These are phyloP conservation scores for Tetrastigma voinierianum DNA, from an alignment of 164 flowering plant genomes.

Conservation along the genomic window DNA sequence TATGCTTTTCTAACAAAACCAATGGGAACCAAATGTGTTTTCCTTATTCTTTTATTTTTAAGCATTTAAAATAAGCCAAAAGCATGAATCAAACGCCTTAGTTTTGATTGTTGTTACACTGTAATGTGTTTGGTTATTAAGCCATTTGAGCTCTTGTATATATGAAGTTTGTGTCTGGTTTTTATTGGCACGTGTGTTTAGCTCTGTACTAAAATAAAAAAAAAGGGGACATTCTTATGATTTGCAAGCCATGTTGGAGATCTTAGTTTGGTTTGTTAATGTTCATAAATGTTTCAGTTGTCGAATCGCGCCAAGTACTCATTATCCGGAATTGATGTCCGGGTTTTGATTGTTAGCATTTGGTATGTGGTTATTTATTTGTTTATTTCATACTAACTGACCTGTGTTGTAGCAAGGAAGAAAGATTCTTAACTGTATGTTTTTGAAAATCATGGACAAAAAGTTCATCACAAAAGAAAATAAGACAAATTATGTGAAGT, in stretches of 20 bases:
- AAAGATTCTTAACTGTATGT: constrained; percentile 80
- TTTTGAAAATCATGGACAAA: constrained; percentile 99
- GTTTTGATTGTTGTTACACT: not conserved
- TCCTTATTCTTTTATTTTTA: too few relatives aligned
- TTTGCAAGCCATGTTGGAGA: too few relatives aligned
- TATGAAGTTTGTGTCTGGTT: too few relatives aligned
- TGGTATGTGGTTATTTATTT: not conserved
- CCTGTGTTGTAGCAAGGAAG: constrained; percentile 94
- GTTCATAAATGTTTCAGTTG: too few relatives aligned
- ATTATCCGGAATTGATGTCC: not conserved
- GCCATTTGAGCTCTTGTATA: not conserved
- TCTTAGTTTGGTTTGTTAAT: too few relatives aligned
- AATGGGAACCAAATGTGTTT: too few relatives aligned
- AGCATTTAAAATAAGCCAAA: too few relatives aligned
- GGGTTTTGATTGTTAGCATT: not conserved
- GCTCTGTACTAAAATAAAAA: too few relatives aligned
- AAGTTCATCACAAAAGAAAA: constrained; percentile 98
- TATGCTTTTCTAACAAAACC: too few relatives aligned
- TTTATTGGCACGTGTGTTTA: too few relatives aligned
- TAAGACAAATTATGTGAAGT: constrained; percentile 92
- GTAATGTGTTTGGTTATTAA: not conserved
- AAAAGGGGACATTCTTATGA: too few relatives aligned
- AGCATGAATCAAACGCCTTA: too few relatives aligned
- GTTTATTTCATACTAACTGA: not conserved
- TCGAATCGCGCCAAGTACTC: not conserved